Percentiles rank a stretch among this genome's conserved stretches.
phyloP scores from a whole-genome alignment of 2,329 filamentous ascomycete species.

The Diatrype stigma region DNA sequence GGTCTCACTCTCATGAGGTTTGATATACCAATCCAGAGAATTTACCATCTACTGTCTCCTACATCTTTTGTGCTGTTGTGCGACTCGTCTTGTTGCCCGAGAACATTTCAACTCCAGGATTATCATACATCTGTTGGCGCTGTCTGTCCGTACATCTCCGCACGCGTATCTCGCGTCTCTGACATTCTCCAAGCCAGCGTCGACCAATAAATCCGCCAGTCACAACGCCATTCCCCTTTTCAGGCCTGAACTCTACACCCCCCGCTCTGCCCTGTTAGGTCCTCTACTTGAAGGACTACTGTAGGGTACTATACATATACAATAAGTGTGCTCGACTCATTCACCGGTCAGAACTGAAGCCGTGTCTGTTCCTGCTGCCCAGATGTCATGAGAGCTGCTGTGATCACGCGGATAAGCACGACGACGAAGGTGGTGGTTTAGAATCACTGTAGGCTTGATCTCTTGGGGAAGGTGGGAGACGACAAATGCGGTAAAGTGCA shows the following conservation, averaged over 20 bases:
- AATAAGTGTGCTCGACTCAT: not conserved
- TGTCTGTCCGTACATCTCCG: conserved; percentile 9
- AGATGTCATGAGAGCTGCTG: conserved; percentile 6
- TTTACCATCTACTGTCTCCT: too few species aligned
- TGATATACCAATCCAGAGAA: not conserved
- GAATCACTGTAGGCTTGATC: conserved; percentile 12
- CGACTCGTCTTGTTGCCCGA: not conserved
- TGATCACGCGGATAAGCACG: conserved; percentile 3
- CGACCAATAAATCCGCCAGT: conserved; percentile 14
- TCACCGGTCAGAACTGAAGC: not conserved
- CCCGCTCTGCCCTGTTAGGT: too few species aligned
- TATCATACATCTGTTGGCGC: not conserved
- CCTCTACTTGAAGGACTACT: too few species aligned
- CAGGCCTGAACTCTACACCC: too few species aligned
- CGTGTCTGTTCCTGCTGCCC: not conserved
- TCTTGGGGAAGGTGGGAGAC: conserved; percentile 10
- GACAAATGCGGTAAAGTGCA: conserved; percentile 17
- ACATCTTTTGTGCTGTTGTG: not conserved
- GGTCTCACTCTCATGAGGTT: not conserved
- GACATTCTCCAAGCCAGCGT: conserved; percentile 8
- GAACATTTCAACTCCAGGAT: not conserved
- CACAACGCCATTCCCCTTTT: conserved; percentile 1
- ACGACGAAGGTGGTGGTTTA: conserved; percentile 6
- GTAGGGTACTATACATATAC: too few species aligned
- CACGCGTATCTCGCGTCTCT: conserved; percentile 13